Evolutionary conservation across 805 yeast species (phyloP).

Genomic region (Wickerhamiella kurtzmanii): DNA sequence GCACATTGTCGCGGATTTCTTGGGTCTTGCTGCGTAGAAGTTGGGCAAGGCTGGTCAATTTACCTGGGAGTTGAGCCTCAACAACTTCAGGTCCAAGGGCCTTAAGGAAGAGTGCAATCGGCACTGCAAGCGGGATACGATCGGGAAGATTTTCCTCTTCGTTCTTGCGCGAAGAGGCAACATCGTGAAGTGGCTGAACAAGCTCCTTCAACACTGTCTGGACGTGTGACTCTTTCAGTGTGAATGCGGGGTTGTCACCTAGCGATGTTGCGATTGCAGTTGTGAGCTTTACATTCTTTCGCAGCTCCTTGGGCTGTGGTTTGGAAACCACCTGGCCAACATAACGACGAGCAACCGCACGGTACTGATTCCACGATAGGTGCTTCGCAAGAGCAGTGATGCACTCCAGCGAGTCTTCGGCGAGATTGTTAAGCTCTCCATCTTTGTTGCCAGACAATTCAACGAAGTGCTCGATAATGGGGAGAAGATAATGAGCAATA

Average conservation of each 20-base stretch:
- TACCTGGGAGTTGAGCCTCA: slow-evolving; percentile 57
- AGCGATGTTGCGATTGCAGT: slow-evolving; percentile 16
- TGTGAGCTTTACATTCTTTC: slow-evolving; percentile 42
- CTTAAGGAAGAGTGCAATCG: slow-evolving; percentile 52
- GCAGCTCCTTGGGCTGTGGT: slow-evolving; percentile 32
- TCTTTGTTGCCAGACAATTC: slow-evolving; percentile 29
- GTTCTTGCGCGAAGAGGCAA: slow-evolving; percentile 36
- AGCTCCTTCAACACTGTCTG: slow-evolving; percentile 37
- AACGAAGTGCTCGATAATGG: slow-evolving; percentile 73
- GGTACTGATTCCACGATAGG: slow-evolving; percentile 67
- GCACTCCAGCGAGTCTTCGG: slow-evolving; percentile 39
- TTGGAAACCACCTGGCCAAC: slow-evolving; percentile 35
- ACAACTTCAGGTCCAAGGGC: slow-evolving; percentile 47
- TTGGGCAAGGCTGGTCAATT: slow-evolving; percentile 77
- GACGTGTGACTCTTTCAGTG: slow-evolving; percentile 9
- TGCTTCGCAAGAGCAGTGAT: slow-evolving; percentile 45
- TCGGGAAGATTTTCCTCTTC: slow-evolving; percentile 66
- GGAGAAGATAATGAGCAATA: slow-evolving; percentile 69
- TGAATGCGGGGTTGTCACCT: neutral
- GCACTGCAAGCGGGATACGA: slow-evolving; percentile 72
- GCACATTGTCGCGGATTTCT: slow-evolving; percentile 73
- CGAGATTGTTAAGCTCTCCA: slow-evolving; percentile 26
- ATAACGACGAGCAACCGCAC: slow-evolving; percentile 61
- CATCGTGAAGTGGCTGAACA: slow-evolving; percentile 46
- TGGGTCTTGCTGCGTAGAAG: slow-evolving; percentile 73